Evolutionary conservation across 2,329 filamentous ascomycete genomes (phyloP), one percentile per base, ranked within the genome.

Genomic region (Diaporthe sp.): DNA sequence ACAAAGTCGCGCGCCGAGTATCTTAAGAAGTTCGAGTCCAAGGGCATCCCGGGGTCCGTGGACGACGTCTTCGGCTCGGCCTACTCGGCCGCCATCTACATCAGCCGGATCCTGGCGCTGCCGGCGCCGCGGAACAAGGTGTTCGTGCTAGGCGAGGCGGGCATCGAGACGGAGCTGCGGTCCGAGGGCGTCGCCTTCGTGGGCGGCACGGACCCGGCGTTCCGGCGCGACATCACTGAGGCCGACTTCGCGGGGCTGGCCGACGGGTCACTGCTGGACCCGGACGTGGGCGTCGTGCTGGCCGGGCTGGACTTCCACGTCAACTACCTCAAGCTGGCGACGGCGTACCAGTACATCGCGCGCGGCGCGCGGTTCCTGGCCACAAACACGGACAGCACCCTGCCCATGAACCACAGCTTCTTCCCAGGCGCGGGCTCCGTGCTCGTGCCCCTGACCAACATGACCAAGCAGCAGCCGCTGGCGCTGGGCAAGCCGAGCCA

Each of bases 21-120:
- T 86, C 93, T 94, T 84, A 95, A 96, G 87, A 99, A 98, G 83
- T 93, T 99, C 76, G 91, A 94, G 62, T 87, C 87, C 72, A 90
- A 98, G 83, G 94, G 94, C 62, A 98, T 99, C 80, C 93, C 94
- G 1, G 92, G 92, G 79, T 88, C 91, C 75, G 91, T 94, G 58
- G 95, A 98, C 82, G 97, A 99, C 86, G 94, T 99, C 79, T 99
- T 99, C 83, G 95, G 95, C 77, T 98, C 96, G 12, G 94, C 96
- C 53, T 99, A 99, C 90, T 98, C 95, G 79, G 93, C 97, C 55
- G 94, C 96, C 77, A 93, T 99, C 83, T 99, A 99, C 88, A 98
- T 99, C 82, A 93, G 95, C 13, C 94, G 96, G 79, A 98, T 99
- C 84, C 90, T 99, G 79, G 90, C 94, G 79, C 91, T 97, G 5